Conservation (phyloP, 495 filamentous ascomycete species). For the Apiosordaria backusii region DNA sequence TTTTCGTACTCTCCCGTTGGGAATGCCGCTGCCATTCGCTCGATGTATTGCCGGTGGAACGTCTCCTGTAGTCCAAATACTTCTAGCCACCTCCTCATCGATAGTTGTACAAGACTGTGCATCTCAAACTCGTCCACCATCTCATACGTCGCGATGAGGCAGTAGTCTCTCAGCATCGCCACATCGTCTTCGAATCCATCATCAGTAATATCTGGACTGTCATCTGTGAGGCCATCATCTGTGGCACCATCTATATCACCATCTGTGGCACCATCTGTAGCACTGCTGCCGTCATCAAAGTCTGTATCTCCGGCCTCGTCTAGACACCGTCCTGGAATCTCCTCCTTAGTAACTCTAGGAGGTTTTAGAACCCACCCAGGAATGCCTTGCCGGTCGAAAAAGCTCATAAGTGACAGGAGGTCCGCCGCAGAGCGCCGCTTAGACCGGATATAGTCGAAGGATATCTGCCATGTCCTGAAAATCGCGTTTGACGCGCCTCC, state of each 20-base stretch:
- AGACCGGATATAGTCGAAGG: slow-evolving; percentile 27
- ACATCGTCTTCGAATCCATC: background rate
- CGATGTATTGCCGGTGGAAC: slow-evolving; percentile 34
- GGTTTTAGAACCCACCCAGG: slow-evolving; percentile 26
- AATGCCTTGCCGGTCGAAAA: slow-evolving; percentile 45
- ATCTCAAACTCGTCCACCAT: slow-evolving; percentile 30
- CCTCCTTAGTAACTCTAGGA: slow-evolving; percentile 5
- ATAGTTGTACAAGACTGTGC: slow-evolving; percentile 46
- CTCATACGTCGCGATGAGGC: slow-evolving; percentile 37
- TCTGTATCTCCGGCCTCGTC: background rate
- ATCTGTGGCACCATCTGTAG: background rate
- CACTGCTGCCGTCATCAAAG: background rate
- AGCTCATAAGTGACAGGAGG: slow-evolving; percentile 42
- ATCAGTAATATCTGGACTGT: background rate
- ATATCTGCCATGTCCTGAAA: slow-evolving; percentile 35
- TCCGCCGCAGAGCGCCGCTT: slow-evolving; percentile 29
- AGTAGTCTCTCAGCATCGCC: slow-evolving; percentile 38
- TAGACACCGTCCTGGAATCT: background rate
- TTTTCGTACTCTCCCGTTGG: slow-evolving; percentile 33
- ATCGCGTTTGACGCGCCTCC: slow-evolving; percentile 26
- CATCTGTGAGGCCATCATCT: background rate
- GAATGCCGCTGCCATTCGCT: slow-evolving; percentile 36
- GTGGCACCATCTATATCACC: background rate
- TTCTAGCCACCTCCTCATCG: slow-evolving; percentile 42
- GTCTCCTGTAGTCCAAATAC: slow-evolving; percentile 31